These are phyloP conservation scores for Sporisorium sorghi DNA, from an alignment of 1,284 basidiomycete species.

Conservation along the genomic window DNA sequence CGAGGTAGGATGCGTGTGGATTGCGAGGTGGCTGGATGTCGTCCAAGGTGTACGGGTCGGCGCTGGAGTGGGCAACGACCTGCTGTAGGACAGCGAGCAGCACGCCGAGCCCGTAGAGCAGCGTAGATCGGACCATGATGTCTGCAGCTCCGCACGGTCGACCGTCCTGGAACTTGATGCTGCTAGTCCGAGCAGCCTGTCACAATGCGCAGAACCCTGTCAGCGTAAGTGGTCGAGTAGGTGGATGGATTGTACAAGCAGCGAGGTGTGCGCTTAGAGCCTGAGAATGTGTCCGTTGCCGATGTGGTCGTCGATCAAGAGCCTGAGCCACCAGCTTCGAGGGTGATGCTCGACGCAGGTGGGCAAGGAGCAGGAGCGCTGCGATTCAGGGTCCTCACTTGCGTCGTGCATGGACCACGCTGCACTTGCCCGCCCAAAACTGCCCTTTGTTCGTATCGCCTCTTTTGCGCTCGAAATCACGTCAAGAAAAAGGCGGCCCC, in stretches of 20 bases:
- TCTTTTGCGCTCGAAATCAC: neutral
- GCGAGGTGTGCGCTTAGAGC: too few species aligned
- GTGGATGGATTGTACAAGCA: too few species aligned
- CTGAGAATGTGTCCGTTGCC: too few species aligned
- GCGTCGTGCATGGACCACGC: neutral
- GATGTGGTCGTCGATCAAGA: too few species aligned
- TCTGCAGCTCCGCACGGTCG: too few species aligned
- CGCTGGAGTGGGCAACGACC: neutral
- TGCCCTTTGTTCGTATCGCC: neutral
- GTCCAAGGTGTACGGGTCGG: neutral
- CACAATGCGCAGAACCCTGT: too few species aligned
- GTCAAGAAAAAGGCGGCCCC: neutral
- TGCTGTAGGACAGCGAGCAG: constrained; percentile 12
- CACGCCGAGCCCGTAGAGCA: constrained; percentile 5
- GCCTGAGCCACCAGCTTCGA: neutral
- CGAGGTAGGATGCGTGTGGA: neutral
- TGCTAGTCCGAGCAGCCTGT: too few species aligned
- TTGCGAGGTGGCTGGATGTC: neutral
- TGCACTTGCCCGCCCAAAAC: too few species aligned
- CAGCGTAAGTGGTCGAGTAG: too few species aligned
- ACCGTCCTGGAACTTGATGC: too few species aligned
- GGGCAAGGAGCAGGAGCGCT: neutral
- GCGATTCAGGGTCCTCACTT: constrained; percentile 3
- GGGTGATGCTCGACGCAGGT: neutral
- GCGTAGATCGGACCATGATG: constrained; percentile 8